A percentile compares a stretch with the other conserved stretches of the same genome.
Evolutionary conservation across 768 basidiomycete species (phyloP).

Genomic region (Albatrellus ellisii): DNA sequence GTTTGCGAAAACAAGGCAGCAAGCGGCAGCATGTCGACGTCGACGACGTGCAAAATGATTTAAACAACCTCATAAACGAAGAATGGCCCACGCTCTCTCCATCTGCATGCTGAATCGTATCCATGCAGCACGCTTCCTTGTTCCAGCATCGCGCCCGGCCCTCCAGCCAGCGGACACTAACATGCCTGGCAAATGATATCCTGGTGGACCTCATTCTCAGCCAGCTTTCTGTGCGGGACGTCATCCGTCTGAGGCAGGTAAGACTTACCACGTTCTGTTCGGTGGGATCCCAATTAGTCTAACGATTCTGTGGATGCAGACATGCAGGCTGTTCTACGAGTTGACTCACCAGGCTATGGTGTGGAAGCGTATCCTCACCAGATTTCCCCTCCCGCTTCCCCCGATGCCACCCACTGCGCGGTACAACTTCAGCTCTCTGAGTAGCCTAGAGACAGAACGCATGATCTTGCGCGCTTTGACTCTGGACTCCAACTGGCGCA

Average conservation of each 20-base stretch:
- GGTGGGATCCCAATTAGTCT: neutral
- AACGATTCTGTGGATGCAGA: neutral
- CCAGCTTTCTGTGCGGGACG: conserved; percentile 11
- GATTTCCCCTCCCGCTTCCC: conserved; percentile 11
- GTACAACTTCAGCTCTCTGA: conserved; percentile 9
- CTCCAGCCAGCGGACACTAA: no score
- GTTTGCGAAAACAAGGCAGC: no score
- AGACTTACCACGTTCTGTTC: neutral
- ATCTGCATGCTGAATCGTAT: no score
- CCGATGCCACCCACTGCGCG: conserved; percentile 11
- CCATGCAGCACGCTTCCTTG: no score
- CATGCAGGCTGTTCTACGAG: conserved; percentile 9
- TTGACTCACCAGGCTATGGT: conserved; percentile 12
- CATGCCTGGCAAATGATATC: conserved; percentile 8
- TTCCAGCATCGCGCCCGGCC: no score
- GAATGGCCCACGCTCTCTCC: no score
- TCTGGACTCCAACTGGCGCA: conserved; percentile 14
- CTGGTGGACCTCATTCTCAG: conserved; percentile 11
- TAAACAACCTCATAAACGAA: no score
- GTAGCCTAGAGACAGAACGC: conserved; percentile 13
- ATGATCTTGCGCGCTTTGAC: conserved; percentile 10
- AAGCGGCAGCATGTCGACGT: no score
- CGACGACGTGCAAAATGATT: no score
- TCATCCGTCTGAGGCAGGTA: conserved; percentile 12
- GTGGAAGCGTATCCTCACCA: conserved; percentile 12